Conservation (phyloP, 495 filamentous ascomycete genomes). For the Bathelium albidoporum region DNA sequence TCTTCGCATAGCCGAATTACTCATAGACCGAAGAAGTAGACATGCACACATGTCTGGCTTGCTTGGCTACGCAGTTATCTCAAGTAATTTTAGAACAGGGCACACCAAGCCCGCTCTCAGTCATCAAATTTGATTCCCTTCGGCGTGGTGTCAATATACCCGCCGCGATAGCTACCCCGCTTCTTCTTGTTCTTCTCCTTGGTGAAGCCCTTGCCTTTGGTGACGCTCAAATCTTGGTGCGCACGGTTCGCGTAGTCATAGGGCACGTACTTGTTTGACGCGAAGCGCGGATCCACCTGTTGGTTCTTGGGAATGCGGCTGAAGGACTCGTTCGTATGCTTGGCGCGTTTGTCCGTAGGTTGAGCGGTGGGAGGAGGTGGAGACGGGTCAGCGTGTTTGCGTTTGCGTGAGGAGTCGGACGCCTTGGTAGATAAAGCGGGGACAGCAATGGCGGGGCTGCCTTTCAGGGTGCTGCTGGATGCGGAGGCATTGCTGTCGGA, state of each 20-base stretch:
- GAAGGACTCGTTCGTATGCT: conserved; percentile 52
- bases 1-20: too few relatives aligned
- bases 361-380: conserved; percentile 8
- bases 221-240: conserved; percentile 75
- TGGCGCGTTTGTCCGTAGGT: conserved; percentile 21
- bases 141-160: conserved; percentile 58
- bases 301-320: conserved; percentile 51
- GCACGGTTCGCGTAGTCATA: conserved; percentile 87
- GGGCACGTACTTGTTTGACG: conserved; percentile 61
- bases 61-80: too few relatives aligned
- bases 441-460: not conserved
- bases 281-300: conserved; percentile 49
- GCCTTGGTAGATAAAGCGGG: not conserved
- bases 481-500: conserved; percentile 1
- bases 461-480: conserved; percentile 9
- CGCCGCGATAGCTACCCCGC: conserved; percentile 77
- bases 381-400: conserved; percentile 8
- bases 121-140: conserved; percentile 29
- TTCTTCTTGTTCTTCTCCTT: conserved; percentile 99
- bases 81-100: too few relatives aligned
- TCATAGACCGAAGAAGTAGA: too few relatives aligned
- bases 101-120: not conserved
- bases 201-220: conserved; percentile 93
- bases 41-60: too few relatives aligned
- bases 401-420: conserved; percentile 3